phyloP scores from a whole-genome alignment of 2,329 filamentous ascomycete genomes.

The Diaporthe eres region DNA sequence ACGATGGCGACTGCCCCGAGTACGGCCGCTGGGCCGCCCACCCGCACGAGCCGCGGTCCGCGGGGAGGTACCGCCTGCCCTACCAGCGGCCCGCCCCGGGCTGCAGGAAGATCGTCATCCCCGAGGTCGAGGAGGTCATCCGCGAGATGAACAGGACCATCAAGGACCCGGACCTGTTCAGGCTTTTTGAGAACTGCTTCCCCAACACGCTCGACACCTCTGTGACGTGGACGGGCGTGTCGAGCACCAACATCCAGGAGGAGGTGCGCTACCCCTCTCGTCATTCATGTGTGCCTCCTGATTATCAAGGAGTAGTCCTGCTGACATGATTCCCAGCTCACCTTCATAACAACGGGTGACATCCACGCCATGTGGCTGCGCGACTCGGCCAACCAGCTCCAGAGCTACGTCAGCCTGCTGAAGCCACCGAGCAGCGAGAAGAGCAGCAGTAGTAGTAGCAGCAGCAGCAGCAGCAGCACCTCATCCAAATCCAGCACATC shows the following conservation, averaged over 20 bases:
- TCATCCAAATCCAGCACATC: not conserved
- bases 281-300: too few species aligned
- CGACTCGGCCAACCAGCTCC: constrained; percentile 79
- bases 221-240: constrained; percentile 75
- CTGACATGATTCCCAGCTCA: constrained; percentile 59
- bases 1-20: constrained; percentile 46
- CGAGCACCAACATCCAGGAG: constrained; percentile 60
- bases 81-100: constrained; percentile 69
- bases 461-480: not conserved
- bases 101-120: constrained; percentile 81
- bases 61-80: constrained; percentile 50
- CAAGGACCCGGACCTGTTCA: constrained; percentile 71
- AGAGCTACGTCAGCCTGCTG: constrained; percentile 72
- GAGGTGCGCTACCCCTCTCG: constrained; percentile 44
- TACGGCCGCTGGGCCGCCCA: constrained; percentile 50
- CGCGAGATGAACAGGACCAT: constrained; percentile 49
- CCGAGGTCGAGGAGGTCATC: constrained; percentile 79
- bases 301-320: not conserved
- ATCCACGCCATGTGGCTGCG: constrained; percentile 88
- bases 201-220: constrained; percentile 82
- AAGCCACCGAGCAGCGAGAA: constrained; percentile 49
- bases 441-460: not conserved
- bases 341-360: constrained; percentile 81
- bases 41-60: constrained; percentile 50
- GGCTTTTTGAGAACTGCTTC: constrained; percentile 82